Percentiles rank a stretch among this genome's conserved stretches.
Conservation (phyloP, 768 basidiomycete species). For the Brasilioporus rufonigricans region DNA sequence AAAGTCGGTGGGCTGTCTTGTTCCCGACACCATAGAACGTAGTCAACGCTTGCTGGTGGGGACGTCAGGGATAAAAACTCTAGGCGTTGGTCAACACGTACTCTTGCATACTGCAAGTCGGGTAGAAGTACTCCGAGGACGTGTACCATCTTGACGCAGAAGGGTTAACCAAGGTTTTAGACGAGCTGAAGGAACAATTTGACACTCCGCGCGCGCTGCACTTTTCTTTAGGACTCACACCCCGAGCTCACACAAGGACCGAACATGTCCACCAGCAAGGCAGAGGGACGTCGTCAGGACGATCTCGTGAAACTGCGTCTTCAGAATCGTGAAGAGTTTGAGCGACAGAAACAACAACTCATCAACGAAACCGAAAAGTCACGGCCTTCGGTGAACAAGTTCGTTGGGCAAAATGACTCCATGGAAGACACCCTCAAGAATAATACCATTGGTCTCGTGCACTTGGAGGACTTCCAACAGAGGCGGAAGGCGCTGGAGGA, state of each 20-base stretch:
- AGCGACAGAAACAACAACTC: conserved; percentile 76
- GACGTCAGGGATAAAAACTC: not conserved
- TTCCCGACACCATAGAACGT: conserved; percentile 87
- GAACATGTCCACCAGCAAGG: conserved; percentile 70
- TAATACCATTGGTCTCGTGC: conserved; percentile 88
- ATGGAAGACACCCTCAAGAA: conserved; percentile 93
- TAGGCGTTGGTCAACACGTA: conserved; percentile 35
- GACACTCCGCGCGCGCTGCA: conserved; percentile 28
- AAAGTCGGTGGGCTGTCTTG: conserved; percentile 72
- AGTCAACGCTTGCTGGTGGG: conserved; percentile 78
- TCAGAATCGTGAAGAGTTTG: conserved; percentile 77
- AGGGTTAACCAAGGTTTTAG: no score
- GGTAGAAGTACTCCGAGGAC: conserved; percentile 82
- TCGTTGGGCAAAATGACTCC: conserved; percentile 91
- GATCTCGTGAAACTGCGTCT: conserved; percentile 81
- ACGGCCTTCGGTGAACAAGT: conserved; percentile 81
- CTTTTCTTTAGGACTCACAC: not conserved
- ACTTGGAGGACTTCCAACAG: conserved; percentile 90
- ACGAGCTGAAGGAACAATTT: no score
- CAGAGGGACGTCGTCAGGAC: conserved; percentile 84
- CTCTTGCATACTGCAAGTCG: conserved; percentile 74
- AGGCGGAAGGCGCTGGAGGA: conserved; percentile 87
- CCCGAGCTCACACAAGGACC: conserved; percentile 12
- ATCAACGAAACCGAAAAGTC: conserved; percentile 91
- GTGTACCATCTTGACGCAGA: conserved; percentile 61